Evolutionary conservation across 1,284 basidiomycete genomes (phyloP).

Genomic region (Tilletiaria anomala): DNA sequence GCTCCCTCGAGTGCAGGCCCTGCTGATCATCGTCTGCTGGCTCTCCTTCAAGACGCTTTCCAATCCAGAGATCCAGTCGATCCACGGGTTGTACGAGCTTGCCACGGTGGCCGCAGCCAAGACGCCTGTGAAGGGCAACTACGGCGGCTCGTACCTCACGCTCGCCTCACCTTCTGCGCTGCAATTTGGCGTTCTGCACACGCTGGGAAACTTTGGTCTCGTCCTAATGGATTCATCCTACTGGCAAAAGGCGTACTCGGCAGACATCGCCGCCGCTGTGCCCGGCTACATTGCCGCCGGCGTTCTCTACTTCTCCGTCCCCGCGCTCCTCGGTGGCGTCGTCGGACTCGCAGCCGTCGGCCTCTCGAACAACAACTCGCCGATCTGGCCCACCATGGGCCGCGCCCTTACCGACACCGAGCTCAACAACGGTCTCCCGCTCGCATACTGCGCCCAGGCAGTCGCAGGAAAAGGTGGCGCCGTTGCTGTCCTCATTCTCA

Average conservation of each 20-base stretch:
- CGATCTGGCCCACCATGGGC: conserved; percentile 25
- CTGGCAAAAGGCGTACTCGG: conserved; percentile 32
- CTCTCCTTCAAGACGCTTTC: conserved; percentile 24
- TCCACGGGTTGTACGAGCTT: conserved; percentile 16
- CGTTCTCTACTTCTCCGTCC: conserved; percentile 27
- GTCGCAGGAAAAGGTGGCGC: conserved; percentile 26
- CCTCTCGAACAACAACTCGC: conserved; percentile 9
- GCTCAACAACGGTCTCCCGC: conserved; percentile 14
- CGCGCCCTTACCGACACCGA: conserved; percentile 12
- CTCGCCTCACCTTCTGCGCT: conserved; percentile 9
- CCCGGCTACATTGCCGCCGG: conserved; percentile 29
- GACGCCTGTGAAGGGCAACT: conserved; percentile 7
- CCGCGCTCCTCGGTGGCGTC: conserved; percentile 21
- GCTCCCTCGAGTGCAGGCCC: too few relatives aligned
- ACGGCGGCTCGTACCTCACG: conserved; percentile 9
- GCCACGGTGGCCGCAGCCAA: conserved; percentile 1
- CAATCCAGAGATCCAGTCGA: conserved; percentile 9
- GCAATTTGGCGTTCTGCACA: conserved; percentile 28
- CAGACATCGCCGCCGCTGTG: conserved; percentile 21
- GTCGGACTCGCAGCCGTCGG: conserved; percentile 20
- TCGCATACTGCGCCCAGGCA: conserved; percentile 21
- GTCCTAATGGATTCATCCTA: conserved; percentile 25
- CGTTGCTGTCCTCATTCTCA: conserved; percentile 25
- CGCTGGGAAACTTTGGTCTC: conserved; percentile 27
- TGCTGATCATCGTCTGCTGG: conserved; percentile 26